Base-by-base conservation (phyloP, 2,329 filamentous ascomycete species). In the Laburnicola sp. region DNA sequence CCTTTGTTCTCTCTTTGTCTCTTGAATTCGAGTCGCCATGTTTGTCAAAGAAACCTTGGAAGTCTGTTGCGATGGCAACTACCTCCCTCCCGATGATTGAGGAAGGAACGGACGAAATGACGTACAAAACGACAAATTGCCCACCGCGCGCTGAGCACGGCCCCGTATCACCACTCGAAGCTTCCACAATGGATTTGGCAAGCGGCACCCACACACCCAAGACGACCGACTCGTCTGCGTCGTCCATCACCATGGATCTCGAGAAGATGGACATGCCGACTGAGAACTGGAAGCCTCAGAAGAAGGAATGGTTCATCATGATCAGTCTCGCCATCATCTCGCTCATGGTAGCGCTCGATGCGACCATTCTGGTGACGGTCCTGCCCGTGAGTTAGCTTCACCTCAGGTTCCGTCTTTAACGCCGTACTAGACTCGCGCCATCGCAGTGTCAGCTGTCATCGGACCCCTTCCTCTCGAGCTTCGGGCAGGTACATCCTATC, bases 401-500 rank as follows among this genome's bases (percentile, higher is more conserved):
- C 21, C 8, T 2, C 7, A n/a, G n/a, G n/a, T n/a, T n/a, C n/a
- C n/a, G n/a, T n/a, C n/a, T n/a, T n/a, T n/a, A n/a, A n/a, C n/a
- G n/a, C n/a, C n/a, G n/a, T n/a, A n/a, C n/a, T n/a, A n/a, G n/a
- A n/a, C n/a, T n/a, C n/a, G n/a, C n/a, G n/a, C n/a, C n/a, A n/a
- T n/a, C n/a, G n/a, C n/a, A n/a, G n/a, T n/a, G n/a, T n/a, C n/a
- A n/a, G n/a, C n/a, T n/a, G n/a, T n/a, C n/a, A n/a, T n/a, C n/a
- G n/a, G n/a, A n/a, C n/a, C n/a, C n/a, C n/a, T n/a, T n/a, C n/a
- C n/a, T n/a, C n/a, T n/a, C n/a, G n/a, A n/a, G n/a, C n/a, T n/a
- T n/a, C n/a, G n/a, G 87, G 81, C 84, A 9, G 86, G 86, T 2
- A 89, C 86, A 3, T 84, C 83, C 11, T 90, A 87, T 57, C 75